Evolutionary conservation across 345 rosid species (phyloP).

Genomic region (Turritis glabra): DNA sequence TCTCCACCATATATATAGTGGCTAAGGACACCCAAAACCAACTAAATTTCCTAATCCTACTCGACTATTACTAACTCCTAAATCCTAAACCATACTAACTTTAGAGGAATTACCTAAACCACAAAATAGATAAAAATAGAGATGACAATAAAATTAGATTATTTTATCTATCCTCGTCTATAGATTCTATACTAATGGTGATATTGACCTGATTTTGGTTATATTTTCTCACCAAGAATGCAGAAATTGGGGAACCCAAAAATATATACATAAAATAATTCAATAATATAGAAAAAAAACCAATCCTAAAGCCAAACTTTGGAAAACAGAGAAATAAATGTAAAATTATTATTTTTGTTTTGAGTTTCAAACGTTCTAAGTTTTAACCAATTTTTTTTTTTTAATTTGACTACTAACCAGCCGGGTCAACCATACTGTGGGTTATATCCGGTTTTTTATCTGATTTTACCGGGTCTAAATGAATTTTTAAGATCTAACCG

Average conservation of each 20-base stretch:
- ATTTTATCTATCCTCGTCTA: no score
- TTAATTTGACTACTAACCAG: neutral
- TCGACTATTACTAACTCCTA: neutral
- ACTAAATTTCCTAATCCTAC: constrained; percentile 5
- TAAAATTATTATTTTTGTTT: no score
- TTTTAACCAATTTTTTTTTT: neutral
- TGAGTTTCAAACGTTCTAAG: neutral
- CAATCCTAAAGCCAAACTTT: no score
- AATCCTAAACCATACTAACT: constrained; percentile 1
- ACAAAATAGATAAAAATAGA: neutral
- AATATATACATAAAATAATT: no score
- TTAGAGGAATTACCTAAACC: neutral
- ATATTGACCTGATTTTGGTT: neutral
- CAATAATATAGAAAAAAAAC: no score
- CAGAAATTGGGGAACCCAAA: neutral
- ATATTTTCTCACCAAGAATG: neutral
- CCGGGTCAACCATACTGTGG: neutral
- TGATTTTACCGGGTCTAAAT: neutral
- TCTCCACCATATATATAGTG: constrained; percentile 4
- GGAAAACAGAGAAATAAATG: no score
- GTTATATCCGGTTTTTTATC: neutral
- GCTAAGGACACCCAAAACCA: neutral
- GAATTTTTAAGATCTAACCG: neutral
- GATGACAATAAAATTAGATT: neutral
- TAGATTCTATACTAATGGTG: no score